Evolutionary conservation across 306 rosid genomes (phyloP).

Genomic region (Rubus idaeus): DNA sequence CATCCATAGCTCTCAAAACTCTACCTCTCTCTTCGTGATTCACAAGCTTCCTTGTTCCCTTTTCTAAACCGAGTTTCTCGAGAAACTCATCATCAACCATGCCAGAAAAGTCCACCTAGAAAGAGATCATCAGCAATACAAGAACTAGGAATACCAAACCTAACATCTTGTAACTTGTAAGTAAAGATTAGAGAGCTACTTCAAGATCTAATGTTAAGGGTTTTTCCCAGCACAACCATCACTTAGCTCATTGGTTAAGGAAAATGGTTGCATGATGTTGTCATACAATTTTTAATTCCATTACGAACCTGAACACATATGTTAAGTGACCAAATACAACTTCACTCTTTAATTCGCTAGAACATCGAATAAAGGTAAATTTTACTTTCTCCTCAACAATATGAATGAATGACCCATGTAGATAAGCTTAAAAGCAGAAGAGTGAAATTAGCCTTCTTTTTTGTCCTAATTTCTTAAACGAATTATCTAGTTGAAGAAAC

Average conservation of each 20-base stretch:
- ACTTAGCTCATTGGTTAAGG: too few relatives aligned
- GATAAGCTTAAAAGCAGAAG: too few relatives aligned
- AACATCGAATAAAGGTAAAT: background rate
- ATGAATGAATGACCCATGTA: too few relatives aligned
- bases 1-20: slow-evolving; percentile 95
- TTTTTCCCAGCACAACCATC: background rate
- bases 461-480: too few relatives aligned
- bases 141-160: background rate
- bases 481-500: too few relatives aligned
- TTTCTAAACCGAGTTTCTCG: slow-evolving; percentile 73
- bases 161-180: background rate
- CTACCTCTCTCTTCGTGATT: slow-evolving; percentile 95
- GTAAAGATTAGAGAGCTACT: too few relatives aligned
- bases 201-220: too few relatives aligned
- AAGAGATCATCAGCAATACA: background rate
- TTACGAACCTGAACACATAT: too few relatives aligned
- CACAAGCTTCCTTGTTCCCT: slow-evolving; percentile 81
- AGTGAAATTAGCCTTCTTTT: too few relatives aligned
- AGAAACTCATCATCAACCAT: slow-evolving; percentile 73
- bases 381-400: background rate
- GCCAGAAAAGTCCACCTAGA: slow-evolving; percentile 93
- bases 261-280: background rate
- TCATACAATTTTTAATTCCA: background rate
- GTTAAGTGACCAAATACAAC: too few relatives aligned
- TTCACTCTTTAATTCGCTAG: too few relatives aligned